Percentiles rank a stretch among this genome's conserved stretches.
phyloP scores from a whole-genome alignment of 2,329 filamentous ascomycete species.

The Pseudogymnoascus sp. region DNA sequence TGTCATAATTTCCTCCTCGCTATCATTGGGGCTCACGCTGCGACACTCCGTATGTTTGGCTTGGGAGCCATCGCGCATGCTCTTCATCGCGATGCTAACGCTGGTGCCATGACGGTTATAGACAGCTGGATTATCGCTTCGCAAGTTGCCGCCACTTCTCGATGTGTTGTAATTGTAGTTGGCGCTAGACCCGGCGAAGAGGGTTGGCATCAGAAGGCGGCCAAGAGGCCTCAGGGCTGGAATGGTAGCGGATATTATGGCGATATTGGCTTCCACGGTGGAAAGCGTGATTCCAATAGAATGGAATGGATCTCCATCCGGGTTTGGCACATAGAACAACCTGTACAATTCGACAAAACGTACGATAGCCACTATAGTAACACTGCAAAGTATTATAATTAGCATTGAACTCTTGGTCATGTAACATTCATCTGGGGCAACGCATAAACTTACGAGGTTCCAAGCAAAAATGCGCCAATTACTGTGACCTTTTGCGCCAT shows the following conservation, averaged over 20 bases:
- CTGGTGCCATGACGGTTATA: background rate
- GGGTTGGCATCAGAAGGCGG: slow-evolving; percentile 29
- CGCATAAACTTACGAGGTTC: slow-evolving; percentile 30
- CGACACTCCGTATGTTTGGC: slow-evolving; percentile 28
- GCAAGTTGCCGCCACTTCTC: slow-evolving; percentile 8
- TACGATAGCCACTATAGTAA: slow-evolving; percentile 29
- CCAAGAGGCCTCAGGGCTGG: slow-evolving; percentile 33
- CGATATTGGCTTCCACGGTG: slow-evolving; percentile 32
- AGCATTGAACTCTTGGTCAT: background rate
- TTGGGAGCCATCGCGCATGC: background rate
- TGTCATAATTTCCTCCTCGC: slow-evolving; percentile 35
- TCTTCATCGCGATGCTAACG: slow-evolving; percentile 4
- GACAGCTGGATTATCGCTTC: background rate
- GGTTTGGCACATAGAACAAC: slow-evolving; percentile 22
- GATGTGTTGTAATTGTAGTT: slow-evolving; percentile 11
- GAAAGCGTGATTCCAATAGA: slow-evolving; percentile 28
- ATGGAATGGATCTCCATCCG: background rate
- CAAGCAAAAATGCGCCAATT: slow-evolving; percentile 35
- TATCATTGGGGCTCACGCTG: slow-evolving; percentile 29
- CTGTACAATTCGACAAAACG: slow-evolving; percentile 29
- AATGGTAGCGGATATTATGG: slow-evolving; percentile 32
- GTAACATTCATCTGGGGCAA: background rate
- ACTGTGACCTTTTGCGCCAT: slow-evolving; percentile 33
- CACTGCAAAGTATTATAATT: slow-evolving; percentile 21
- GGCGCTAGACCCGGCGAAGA: slow-evolving; percentile 24